Evolutionary conservation across 257 asterid species (phyloP).

Genomic region (Thymus mandschuricus): DNA sequence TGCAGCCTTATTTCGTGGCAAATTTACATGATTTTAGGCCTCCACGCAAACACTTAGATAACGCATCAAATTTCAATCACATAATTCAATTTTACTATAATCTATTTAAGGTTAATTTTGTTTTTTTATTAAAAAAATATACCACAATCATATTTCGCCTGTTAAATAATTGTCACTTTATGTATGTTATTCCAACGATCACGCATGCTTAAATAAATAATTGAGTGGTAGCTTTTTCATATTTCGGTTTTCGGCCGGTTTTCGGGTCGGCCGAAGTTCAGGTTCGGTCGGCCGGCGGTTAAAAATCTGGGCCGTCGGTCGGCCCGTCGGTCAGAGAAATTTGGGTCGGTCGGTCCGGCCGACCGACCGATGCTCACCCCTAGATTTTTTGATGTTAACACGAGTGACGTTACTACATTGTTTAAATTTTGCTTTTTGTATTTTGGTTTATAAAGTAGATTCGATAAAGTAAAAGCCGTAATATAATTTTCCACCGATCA

Average conservation of each 20-base stretch:
- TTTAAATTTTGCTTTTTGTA: not conserved
- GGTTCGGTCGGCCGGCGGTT: too few species aligned
- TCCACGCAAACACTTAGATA: not conserved
- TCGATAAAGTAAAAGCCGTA: not conserved
- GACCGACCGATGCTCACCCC: too few species aligned
- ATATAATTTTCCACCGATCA: not conserved
- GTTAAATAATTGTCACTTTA: not conserved
- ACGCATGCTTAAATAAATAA: not conserved
- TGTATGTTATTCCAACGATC: not conserved
- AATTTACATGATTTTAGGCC: not conserved
- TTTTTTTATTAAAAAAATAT: not conserved
- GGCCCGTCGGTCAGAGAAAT: too few species aligned
- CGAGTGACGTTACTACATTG: constrained; percentile 19
- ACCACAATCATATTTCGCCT: not conserved
- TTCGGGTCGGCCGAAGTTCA: too few species aligned
- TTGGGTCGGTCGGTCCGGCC: too few species aligned
- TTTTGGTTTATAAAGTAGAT: too few species aligned
- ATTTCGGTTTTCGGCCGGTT: too few species aligned
- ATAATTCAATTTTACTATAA: not conserved
- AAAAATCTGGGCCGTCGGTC: too few species aligned
- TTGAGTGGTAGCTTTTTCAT: not conserved
- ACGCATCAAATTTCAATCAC: constrained; percentile 18
- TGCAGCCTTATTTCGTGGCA: constrained; percentile 25
- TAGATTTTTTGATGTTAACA: constrained; percentile 27
- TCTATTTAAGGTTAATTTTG: too few species aligned